A percentile compares a stretch with the other conserved stretches of the same genome.
These are phyloP conservation scores for Aspergillus costaricaensis DNA, from an alignment of 2,329 filamentous ascomycete species.

Conservation along the genomic window DNA sequence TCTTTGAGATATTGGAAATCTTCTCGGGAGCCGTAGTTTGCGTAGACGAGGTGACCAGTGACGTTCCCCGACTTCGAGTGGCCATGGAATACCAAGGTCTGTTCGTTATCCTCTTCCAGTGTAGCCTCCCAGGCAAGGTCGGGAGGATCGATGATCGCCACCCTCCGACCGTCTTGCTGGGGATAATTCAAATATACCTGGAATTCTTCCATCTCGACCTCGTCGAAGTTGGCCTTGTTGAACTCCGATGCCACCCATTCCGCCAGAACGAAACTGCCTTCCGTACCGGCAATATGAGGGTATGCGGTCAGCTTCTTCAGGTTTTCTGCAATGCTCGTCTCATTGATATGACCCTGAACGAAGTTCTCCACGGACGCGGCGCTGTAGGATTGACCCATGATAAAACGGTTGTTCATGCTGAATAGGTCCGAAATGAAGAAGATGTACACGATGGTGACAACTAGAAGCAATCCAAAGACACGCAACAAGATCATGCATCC, in stretches of 20 bases:
- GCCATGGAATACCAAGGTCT: slow-evolving; percentile 82
- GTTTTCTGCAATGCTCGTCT: slow-evolving; percentile 68
- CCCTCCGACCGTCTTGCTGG: slow-evolving; percentile 70
- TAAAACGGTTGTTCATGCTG: slow-evolving; percentile 64
- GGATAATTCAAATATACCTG: slow-evolving; percentile 94
- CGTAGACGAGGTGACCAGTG: slow-evolving; percentile 83
- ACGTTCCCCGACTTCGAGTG: slow-evolving; percentile 86
- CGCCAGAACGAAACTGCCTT: slow-evolving; percentile 84
- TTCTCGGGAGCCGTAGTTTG: slow-evolving; percentile 82
- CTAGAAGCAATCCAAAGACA: slow-evolving; percentile 71
- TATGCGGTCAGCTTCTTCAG: slow-evolving; percentile 77
- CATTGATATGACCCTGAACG: slow-evolving; percentile 72
- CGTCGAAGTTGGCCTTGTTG: slow-evolving; percentile 69
- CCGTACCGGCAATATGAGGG: slow-evolving; percentile 90
- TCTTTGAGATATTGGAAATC: slow-evolving; percentile 77
- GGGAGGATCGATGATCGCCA: slow-evolving; percentile 74
- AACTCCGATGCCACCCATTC: slow-evolving; percentile 83
- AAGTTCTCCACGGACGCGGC: slow-evolving; percentile 78
- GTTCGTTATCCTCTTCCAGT: slow-evolving; percentile 78
- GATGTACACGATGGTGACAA: slow-evolving; percentile 77
- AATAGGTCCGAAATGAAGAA: slow-evolving; percentile 86
- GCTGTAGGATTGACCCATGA: slow-evolving; percentile 72
- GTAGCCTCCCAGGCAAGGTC: slow-evolving; percentile 74
- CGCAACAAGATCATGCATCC: slow-evolving; percentile 71
- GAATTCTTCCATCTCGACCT: slow-evolving; percentile 75